These are phyloP conservation scores for Phytophthora citrophthora DNA, from an alignment of 352 stramenopile genomes.

Conservation along the genomic window DNA sequence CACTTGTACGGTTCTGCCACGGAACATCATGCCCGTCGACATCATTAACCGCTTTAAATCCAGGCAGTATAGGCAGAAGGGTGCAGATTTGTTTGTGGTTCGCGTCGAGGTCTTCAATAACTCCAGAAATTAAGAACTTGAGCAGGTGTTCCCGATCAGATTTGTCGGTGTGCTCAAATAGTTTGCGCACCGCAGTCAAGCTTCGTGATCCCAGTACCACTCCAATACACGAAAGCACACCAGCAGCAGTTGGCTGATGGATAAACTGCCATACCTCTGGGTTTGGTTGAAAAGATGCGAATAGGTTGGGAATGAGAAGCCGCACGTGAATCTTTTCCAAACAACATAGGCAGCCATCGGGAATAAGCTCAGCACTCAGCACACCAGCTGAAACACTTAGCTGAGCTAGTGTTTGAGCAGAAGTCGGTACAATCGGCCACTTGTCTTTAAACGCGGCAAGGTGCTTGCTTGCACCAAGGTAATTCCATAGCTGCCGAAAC, in stretches of 20 bases:
- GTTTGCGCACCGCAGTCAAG: slow-evolving; percentile 10
- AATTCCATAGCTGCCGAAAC: slow-evolving; percentile 70
- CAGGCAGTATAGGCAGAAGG: slow-evolving; percentile 62
- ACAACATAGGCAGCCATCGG: slow-evolving; percentile 42
- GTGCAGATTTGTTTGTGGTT: slow-evolving; percentile 42
- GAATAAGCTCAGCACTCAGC: slow-evolving; percentile 61
- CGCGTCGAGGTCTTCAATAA: slow-evolving; percentile 40
- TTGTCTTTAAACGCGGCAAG: slow-evolving; percentile 59
- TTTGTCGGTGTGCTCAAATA: slow-evolving; percentile 24
- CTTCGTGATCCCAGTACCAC: slow-evolving; percentile 13
- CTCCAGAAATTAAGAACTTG: slow-evolving; percentile 51
- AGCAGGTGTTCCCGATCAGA: slow-evolving; percentile 50
- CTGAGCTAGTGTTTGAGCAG: slow-evolving; percentile 42
- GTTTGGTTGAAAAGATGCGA: slow-evolving; percentile 57
- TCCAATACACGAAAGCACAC: slow-evolving; percentile 57
- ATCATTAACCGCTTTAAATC: slow-evolving; percentile 24
- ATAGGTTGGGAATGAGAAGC: slow-evolving; percentile 61
- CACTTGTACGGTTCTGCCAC: slow-evolving; percentile 27
- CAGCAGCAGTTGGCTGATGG: slow-evolving; percentile 66
- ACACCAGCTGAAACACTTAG: slow-evolving; percentile 55
- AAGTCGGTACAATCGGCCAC: slow-evolving; percentile 75
- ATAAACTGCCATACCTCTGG: slow-evolving; percentile 76
- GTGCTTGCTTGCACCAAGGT: slow-evolving; percentile 54
- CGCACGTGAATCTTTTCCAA: slow-evolving; percentile 59
- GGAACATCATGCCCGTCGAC: slow-evolving; percentile 27